Conservation (phyloP, 1,284 basidiomycete species). For the Leccinum fuscescens region DNA sequence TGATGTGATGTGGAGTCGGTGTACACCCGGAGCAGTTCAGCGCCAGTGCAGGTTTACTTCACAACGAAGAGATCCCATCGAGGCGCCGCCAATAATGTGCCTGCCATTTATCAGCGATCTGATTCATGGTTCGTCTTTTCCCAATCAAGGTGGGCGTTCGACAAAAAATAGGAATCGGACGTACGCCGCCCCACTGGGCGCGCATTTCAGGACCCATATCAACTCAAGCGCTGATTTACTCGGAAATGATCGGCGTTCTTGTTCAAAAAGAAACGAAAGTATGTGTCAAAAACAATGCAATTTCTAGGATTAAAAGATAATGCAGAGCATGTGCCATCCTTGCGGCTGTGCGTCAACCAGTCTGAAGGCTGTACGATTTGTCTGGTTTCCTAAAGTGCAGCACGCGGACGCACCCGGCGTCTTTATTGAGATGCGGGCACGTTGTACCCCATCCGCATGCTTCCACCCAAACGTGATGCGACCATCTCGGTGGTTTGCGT, state of each 20-base stretch:
- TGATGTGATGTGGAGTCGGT: constrained; percentile 3
- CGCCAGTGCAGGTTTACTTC: background rate
- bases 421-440: constrained; percentile 3
- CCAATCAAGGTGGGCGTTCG: constrained; percentile 1
- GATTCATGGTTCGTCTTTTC: background rate
- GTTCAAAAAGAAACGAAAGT: background rate
- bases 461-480: constrained; percentile 9
- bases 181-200: background rate
- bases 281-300: background rate
- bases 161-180: background rate
- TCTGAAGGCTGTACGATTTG: background rate
- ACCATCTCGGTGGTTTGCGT: constrained; percentile 2
- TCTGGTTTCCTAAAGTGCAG: background rate
- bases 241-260: constrained; percentile 14
- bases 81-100: background rate
- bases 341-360: background rate
- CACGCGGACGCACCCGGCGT: background rate
- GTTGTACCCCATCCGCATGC: constrained; percentile 12
- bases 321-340: background rate
- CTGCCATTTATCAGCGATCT: background rate
- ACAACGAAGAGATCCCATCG: background rate
- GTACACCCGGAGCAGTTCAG: background rate
- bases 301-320: background rate
- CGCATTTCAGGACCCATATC: constrained; percentile 1
- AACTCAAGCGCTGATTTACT: constrained; percentile 1